Base-by-base conservation (phyloP, 2,329 filamentous ascomycete genomes). In the Nothopassalora personata region DNA sequence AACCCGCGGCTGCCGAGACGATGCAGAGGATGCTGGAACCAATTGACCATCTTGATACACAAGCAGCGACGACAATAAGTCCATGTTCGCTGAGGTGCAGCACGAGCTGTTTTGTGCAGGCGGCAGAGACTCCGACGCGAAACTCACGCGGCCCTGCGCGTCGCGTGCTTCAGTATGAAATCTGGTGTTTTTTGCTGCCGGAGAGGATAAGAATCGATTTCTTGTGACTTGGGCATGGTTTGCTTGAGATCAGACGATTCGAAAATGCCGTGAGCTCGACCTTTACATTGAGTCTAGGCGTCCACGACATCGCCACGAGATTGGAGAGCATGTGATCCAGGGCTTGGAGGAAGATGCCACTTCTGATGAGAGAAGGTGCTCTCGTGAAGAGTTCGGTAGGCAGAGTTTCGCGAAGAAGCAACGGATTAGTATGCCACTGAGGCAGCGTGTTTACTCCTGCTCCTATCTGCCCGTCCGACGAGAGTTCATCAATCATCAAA, bases 31-130 rank as follows among this genome's bases (percentile, higher is more conserved):
- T 43, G 62, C 62, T 49, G 60, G 59, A 30, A 63, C 33, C 15
- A 66, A 57, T 39, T 58, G 30, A 4, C 60, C 64, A 54, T 65
- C 33, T 15, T 49, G 51, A 46, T 45, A 49, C 8, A 58, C 53
- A 15, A 63, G 55, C 30, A 63, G 34, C 18, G 60, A 58, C 15
- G 56, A 53, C 34, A 58, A 39, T 43, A 57, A 54, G 48, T 59
- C 60, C 56, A 61, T 57, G 53, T 33, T 51, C 13, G 43, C 28
- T 28, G 36, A n/a, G 19, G 10, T 9, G n/a, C 7, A 9, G 10
- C 10, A 15, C n/a, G 49, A n/a, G 30, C 27, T 31, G 11, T 28
- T 9, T 15, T 11, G 45, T 5, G 46, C 8, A 30, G 49, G 49
- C 49, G 10, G 49, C n/a, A 34, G 30, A 51, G 10, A 34, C 28